Evolutionary conservation across 345 rosid genomes (phyloP).

Genomic region (Arabis alpina): DNA sequence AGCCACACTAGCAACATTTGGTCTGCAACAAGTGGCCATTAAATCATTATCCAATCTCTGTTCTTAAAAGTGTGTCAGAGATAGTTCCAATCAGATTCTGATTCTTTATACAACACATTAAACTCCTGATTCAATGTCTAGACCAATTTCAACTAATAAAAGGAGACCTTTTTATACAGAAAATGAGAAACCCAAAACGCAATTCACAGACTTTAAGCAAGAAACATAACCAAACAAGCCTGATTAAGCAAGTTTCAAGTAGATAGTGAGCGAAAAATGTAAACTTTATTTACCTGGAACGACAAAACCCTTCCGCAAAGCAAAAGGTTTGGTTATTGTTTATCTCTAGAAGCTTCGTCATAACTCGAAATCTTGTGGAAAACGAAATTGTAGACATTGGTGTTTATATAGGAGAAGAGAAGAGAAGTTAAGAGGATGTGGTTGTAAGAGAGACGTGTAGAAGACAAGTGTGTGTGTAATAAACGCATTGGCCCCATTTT

Average conservation of each 20-base stretch:
- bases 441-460: constrained; percentile 25
- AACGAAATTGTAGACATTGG: constrained; percentile 16
- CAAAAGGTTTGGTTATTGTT: constrained; percentile 15
- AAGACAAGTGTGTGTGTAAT: constrained; percentile 9
- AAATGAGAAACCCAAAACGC: constrained; percentile 27
- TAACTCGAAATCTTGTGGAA: constrained; percentile 5
- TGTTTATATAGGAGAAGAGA: constrained; percentile 3
- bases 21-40: constrained; percentile 25
- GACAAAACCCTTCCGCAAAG: constrained; percentile 20
- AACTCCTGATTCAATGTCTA: background rate
- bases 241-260: background rate
- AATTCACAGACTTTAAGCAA: constrained; percentile 11
- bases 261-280: background rate
- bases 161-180: background rate
- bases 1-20: constrained; percentile 25
- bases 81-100: constrained; percentile 4
- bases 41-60: background rate
- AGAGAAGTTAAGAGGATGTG: constrained; percentile 21
- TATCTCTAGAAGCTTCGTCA: constrained; percentile 29
- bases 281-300: constrained; percentile 24
- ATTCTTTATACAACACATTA: background rate
- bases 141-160: background rate
- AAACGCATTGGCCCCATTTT: constrained; percentile 21
- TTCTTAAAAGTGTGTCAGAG: background rate
- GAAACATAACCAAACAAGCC: constrained; percentile 8